Evolutionary conservation across 2,329 filamentous ascomycete genomes (phyloP).

Genomic region (Nectriaceae sp.): DNA sequence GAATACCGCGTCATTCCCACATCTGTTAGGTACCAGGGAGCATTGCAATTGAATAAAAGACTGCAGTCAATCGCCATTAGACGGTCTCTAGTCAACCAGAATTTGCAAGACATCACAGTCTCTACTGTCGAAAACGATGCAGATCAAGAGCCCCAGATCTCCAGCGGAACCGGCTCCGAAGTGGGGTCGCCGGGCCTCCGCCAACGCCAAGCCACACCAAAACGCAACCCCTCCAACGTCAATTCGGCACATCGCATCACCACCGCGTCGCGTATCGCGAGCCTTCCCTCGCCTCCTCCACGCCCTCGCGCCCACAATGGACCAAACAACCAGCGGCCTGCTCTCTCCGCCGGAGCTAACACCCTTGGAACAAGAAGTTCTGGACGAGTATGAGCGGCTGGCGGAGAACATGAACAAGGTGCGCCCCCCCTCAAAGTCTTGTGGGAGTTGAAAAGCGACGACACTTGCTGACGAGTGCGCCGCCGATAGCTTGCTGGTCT

Average conservation of each 20-base stretch:
- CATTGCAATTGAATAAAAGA: too few species aligned
- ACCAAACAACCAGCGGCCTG: slow-evolving; percentile 26
- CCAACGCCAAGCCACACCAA: not conserved
- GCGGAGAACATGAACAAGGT: slow-evolving; percentile 92
- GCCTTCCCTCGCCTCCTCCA: not conserved
- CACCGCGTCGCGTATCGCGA: not conserved
- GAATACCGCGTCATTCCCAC: too few species aligned
- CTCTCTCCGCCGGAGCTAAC: slow-evolving; percentile 61
- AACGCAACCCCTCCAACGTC: not conserved
- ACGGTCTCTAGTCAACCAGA: too few species aligned
- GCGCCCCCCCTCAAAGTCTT: slow-evolving; percentile 14
- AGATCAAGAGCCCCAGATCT: too few species aligned
- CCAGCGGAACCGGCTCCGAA: not conserved
- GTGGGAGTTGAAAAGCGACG: not conserved
- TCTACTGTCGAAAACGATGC: too few species aligned
- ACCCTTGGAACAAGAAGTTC: slow-evolving; percentile 87
- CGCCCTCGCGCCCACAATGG: slow-evolving; percentile 15
- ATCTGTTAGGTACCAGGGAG: too few species aligned
- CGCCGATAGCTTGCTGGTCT: slow-evolving; percentile 54
- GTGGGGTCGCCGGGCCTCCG: not conserved
- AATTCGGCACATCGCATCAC: not conserved
- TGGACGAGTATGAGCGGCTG: slow-evolving; percentile 89
- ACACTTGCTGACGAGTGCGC: not conserved
- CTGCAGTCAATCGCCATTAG: too few species aligned
- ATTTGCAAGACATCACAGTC: too few species aligned